Base-by-base conservation (phyloP, 345 rosid species). In the Cochlearia excelsa region DNA sequence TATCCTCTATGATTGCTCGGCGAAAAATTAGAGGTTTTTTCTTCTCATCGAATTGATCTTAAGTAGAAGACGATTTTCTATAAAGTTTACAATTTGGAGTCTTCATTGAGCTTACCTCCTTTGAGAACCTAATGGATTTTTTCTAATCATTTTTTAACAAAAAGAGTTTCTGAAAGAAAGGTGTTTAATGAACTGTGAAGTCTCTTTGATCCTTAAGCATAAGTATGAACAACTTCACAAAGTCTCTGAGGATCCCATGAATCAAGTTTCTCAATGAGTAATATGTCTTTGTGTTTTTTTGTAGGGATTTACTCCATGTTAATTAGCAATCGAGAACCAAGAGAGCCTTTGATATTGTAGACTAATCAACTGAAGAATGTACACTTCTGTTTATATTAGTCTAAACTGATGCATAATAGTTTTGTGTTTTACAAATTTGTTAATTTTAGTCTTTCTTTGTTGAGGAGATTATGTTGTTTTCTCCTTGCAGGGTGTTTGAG, bases 121-220 rank as follows among this genome's bases (percentile, higher is more conserved):
- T 9, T 0, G 2, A 6, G 42, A 49, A 33, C 11, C 27, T 61
- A 6, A 3, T 43, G 48, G 26, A 30, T 34, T 47, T 61, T 7
- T n/a, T n/a, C n/a, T n/a, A n/a, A n/a, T 1, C 0, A 30, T 38
- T 8, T 51, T 35, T 27, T 59, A 50, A 0, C 35, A 27, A 26
- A n/a, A 1, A 89, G 99, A 89, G 72, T 93, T 93, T 75, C 67
- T 89, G 83, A 93, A 89, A 84, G 97, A 95, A 9, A 93, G 89
- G 78, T 93, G 97, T 49, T 85, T 93, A 65, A 93, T 89, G 99
- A 93, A 93, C 66, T 93, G 97, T 40, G 97, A 93, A 75, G 99
- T 93, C 16, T 74, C 97, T 3, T 79, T 93, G 73, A 90, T 93
- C 70, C 90, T 90, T 9, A 90, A 93, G 46, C 99, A 85, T 73